phyloP scores from a whole-genome alignment of 1,284 basidiomycete species.

The Phellopilus nigrolimitatus region DNA sequence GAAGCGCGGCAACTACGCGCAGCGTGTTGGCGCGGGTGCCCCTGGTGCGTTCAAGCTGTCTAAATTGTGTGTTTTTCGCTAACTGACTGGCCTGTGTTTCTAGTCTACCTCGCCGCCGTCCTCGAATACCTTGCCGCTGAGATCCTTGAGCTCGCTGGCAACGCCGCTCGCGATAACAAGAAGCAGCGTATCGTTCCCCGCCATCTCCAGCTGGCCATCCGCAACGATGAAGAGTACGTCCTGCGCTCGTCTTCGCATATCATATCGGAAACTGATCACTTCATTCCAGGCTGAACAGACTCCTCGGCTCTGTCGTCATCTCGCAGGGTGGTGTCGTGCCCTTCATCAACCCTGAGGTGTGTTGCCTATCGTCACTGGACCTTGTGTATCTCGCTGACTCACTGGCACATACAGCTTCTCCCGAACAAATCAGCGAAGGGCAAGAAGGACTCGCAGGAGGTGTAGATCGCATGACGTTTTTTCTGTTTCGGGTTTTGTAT shows the following conservation, averaged over 20 bases:
- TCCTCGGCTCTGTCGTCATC: conserved; percentile 79
- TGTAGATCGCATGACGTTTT: conserved; percentile 25
- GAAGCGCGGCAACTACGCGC: conserved; percentile 85
- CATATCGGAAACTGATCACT: too few species aligned
- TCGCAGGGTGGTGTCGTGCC: conserved; percentile 88
- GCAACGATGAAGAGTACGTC: conserved; percentile 78
- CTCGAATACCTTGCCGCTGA: conserved; percentile 83
- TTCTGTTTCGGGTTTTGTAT: conserved; percentile 10
- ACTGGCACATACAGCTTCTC: conserved; percentile 43
- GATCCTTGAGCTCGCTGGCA: conserved; percentile 85
- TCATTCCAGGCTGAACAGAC: conserved; percentile 51
- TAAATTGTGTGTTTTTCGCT: conserved; percentile 4
- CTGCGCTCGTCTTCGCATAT: too few species aligned
- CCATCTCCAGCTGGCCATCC: conserved; percentile 84
- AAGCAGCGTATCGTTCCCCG: conserved; percentile 86
- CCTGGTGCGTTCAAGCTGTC: conserved; percentile 54
- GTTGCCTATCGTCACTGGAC: conserved; percentile 11
- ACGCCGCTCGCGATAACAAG: conserved; percentile 77
- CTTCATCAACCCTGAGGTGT: conserved; percentile 42
- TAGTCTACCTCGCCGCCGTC: conserved; percentile 83
- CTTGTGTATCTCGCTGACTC: conserved; percentile 6
- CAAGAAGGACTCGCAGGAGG: conserved; percentile 23
- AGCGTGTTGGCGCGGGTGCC: conserved; percentile 75
- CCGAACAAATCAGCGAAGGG: conserved; percentile 37
- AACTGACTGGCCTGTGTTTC: not conserved